Evolutionary conservation across 768 basidiomycete genomes (phyloP).

Genomic region (Pleurotus pulmonarius): DNA sequence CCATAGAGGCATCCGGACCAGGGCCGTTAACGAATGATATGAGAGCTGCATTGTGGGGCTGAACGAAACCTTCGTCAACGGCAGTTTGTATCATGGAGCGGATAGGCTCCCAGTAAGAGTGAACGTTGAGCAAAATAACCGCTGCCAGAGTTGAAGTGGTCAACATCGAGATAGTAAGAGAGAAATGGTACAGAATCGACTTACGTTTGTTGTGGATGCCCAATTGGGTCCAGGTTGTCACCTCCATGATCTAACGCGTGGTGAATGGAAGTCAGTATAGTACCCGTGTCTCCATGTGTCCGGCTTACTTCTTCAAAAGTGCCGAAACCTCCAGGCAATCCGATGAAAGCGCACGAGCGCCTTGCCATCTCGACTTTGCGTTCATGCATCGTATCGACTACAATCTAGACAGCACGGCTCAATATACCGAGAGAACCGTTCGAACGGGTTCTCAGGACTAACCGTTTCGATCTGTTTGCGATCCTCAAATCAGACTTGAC

Average conservation of each 20-base stretch:
- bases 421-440: no score
- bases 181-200: not conserved
- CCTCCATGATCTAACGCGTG: slow-evolving; percentile 69
- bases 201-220: slow-evolving; percentile 82
- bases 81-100: slow-evolving; percentile 67
- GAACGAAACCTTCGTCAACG: slow-evolving; percentile 73
- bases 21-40: slow-evolving; percentile 79
- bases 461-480: slow-evolving; percentile 27
- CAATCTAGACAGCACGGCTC: slow-evolving; percentile 34
- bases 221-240: slow-evolving; percentile 91
- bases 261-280: no score
- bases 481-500: not conserved
- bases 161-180: not conserved
- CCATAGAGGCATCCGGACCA: slow-evolving; percentile 23
- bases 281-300: not conserved
- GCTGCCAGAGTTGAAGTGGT: slow-evolving; percentile 36
- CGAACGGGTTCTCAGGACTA: slow-evolving; percentile 4
- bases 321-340: slow-evolving; percentile 90
- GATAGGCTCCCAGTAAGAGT: slow-evolving; percentile 81
- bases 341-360: slow-evolving; percentile 76
- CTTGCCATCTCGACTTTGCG: slow-evolving; percentile 91
- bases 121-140: slow-evolving; percentile 84
- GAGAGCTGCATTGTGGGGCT: slow-evolving; percentile 52
- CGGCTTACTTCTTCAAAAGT: slow-evolving; percentile 86
- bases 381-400: slow-evolving; percentile 83